Evolutionary conservation across 768 basidiomycete genomes (phyloP), one percentile per base, ranked within the genome.

Genomic region (Calocybe indica): DNA sequence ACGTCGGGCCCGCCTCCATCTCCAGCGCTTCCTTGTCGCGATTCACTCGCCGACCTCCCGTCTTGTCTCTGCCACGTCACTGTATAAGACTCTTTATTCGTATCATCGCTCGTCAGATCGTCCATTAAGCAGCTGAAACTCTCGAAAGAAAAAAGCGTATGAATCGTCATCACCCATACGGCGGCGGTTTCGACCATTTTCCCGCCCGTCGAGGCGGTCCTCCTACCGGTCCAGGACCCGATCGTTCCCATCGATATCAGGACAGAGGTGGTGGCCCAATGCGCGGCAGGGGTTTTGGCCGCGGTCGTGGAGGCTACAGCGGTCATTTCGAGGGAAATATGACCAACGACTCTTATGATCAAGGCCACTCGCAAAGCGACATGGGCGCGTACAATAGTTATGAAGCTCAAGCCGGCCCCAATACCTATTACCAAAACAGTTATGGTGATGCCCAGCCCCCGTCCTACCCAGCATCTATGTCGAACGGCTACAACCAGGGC

Each of bases 101-200:
- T 38, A 42, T 40, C 53, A 47, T 52, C 22, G 22, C 22, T 22
- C 22, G 22, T 22, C 22, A 22, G 22, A 22, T 22, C 22, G 22
- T 22, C 22, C 22, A 22, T 22, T 22, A 22, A 22, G 22, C 22
- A 22, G 22, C 22, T 22, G 4, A 22, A 22, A 22, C 22, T 22
- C 22, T 4, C 22, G 22, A 22, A 4, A 57, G 52, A 59, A 59
- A 52, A 46, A 62, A 62, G 62, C 60, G 56, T 50, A 92, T 92
- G 89, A 88, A 90, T 69, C 87, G 89, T 61, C 89, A 91, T 69
- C 88, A 92, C 78, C 90, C 90, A 22, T 92, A 92, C 69, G 79
- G 79, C 57, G 75, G 75, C 54, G 69, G 71, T 60, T 83, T 80
- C 73, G 88, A 88, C 51, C 61, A 51, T 55, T 55, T 59, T 41